These are phyloP conservation scores for Leccinum arenicola DNA, from an alignment of 768 basidiomycete genomes.

Conservation along the genomic window DNA sequence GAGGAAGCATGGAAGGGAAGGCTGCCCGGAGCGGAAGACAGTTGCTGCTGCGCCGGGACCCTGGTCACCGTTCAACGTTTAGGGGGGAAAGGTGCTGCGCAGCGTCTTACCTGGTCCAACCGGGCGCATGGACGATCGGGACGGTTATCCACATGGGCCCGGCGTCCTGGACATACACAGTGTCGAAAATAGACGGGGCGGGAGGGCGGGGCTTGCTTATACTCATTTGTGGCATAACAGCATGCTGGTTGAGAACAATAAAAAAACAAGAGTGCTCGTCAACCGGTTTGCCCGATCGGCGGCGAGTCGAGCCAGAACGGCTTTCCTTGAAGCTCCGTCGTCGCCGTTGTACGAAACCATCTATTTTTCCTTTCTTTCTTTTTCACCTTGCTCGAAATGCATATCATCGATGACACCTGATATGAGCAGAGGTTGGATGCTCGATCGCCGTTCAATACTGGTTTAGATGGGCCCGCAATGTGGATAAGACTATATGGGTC, in stretches of 20 bases:
- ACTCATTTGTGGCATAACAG: neutral
- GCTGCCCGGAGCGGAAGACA: neutral
- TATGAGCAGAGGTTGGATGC: neutral
- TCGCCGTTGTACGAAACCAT: neutral
- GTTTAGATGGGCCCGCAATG: neutral
- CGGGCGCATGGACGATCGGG: neutral
- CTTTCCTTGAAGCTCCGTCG: neutral
- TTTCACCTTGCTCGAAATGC: neutral
- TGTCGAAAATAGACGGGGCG: neutral
- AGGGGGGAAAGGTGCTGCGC: neutral
- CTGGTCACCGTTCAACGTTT: neutral
- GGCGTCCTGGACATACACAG: neutral
- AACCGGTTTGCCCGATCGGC: neutral
- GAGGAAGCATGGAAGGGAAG: neutral
- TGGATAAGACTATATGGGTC: conserved; percentile 1
- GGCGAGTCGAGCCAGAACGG: neutral
- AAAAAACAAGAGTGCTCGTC: neutral
- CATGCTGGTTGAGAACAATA: neutral
- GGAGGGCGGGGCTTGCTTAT: neutral
- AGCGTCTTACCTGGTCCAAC: neutral
- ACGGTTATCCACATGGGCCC: neutral
- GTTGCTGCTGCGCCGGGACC: neutral
- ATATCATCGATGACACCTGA: neutral
- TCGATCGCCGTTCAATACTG: neutral
- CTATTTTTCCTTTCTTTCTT: neutral